Evolutionary conservation across 495 filamentous ascomycete genomes (phyloP).

Genomic region (Hypoxylon rickii): DNA sequence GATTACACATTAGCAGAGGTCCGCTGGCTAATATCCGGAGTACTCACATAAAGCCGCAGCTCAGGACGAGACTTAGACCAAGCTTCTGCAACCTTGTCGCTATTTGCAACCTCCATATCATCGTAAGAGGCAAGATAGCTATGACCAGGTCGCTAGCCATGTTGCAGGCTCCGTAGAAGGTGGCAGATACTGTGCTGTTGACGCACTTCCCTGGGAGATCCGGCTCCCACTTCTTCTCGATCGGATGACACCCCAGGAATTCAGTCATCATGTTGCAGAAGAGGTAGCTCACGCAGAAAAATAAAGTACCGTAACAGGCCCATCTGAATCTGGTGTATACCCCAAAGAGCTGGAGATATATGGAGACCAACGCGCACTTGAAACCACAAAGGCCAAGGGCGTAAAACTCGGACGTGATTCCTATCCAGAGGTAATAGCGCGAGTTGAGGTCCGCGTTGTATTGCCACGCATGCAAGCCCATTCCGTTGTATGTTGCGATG

Average conservation of each 20-base stretch:
- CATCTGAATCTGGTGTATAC: constrained; percentile 40
- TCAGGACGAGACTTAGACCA: constrained; percentile 29
- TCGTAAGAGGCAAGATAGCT: constrained; percentile 33
- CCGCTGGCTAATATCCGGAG: background rate
- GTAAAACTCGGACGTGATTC: constrained; percentile 41
- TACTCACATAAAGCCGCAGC: constrained; percentile 33
- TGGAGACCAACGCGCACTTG: constrained; percentile 41
- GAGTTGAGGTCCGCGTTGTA: constrained; percentile 27
- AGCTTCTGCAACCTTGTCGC: constrained; percentile 22
- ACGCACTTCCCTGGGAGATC: constrained; percentile 41
- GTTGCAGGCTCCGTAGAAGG: constrained; percentile 25
- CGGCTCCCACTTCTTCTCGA: constrained; percentile 41
- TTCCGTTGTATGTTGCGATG: constrained; percentile 33
- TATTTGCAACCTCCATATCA: constrained; percentile 31
- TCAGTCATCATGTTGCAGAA: constrained; percentile 45
- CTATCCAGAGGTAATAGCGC: constrained; percentile 40
- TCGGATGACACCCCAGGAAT: constrained; percentile 43
- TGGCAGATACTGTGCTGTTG: constrained; percentile 27
- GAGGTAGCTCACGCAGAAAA: constrained; percentile 43
- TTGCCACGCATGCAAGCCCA: constrained; percentile 35
- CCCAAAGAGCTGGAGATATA: constrained; percentile 46
- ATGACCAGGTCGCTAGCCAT: constrained; percentile 33
- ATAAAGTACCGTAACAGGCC: constrained; percentile 41
- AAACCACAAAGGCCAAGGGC: constrained; percentile 40
- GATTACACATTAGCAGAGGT: constrained; percentile 2